Evolutionary conservation across 2,329 filamentous ascomycete species (phyloP).

Genomic region (Pseudocercospora macadamiae): DNA sequence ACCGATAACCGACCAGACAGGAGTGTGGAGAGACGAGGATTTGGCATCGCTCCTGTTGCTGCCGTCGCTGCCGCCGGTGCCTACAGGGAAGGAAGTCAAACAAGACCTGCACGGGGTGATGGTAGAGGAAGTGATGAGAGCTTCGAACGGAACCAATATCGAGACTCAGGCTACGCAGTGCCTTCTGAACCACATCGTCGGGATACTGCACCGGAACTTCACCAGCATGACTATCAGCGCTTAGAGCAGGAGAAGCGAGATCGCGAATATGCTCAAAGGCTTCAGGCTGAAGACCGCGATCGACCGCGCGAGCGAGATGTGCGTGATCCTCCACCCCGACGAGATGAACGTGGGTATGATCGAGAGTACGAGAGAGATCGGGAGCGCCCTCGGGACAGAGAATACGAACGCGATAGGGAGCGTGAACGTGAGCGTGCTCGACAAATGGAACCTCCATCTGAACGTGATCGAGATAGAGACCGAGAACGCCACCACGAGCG

Average conservation of each 20-base stretch:
- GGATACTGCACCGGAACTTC: constrained; percentile 31
- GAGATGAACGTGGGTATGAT: constrained; percentile 35
- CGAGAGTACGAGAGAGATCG: constrained; percentile 18
- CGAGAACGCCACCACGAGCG: constrained; percentile 34
- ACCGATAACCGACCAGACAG: constrained; percentile 42
- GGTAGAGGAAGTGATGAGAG: constrained; percentile 43
- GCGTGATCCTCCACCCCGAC: constrained; percentile 34
- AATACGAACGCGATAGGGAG: constrained; percentile 31
- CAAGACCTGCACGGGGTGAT: constrained; percentile 32
- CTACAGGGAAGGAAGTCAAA: constrained; percentile 27
- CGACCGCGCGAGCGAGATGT: constrained; percentile 37
- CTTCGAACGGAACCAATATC: constrained; percentile 42
- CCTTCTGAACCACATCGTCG: constrained; percentile 28
- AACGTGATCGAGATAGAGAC: constrained; percentile 27
- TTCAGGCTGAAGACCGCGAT: constrained; percentile 33
- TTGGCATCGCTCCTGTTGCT: constrained; percentile 43
- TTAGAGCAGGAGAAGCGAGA: constrained; percentile 34
- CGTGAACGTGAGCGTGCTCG: constrained; percentile 31
- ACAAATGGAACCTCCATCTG: constrained; percentile 24
- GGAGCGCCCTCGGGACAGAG: constrained; percentile 21
- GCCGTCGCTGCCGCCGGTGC: constrained; percentile 11
- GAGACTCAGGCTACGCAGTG: constrained; percentile 35
- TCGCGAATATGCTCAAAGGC: constrained; percentile 28
- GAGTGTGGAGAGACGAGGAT: constrained; percentile 51
- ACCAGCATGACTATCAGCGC: constrained; percentile 30